Evolutionary conservation across 1,284 basidiomycete species (phyloP).

Genomic region (Puccinia polysora): DNA sequence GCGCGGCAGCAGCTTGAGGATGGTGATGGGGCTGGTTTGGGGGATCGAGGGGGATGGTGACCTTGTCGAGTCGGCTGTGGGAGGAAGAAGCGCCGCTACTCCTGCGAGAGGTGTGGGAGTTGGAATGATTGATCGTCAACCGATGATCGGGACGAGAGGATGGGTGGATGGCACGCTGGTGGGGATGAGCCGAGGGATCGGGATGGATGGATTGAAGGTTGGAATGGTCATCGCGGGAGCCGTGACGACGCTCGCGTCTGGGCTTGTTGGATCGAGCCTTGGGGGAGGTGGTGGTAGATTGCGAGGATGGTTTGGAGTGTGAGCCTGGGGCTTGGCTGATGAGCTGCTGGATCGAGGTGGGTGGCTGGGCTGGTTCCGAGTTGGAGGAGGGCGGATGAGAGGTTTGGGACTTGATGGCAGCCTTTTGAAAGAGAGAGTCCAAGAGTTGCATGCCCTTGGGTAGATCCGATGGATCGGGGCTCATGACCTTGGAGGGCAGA

Average conservation of each 20-base stretch:
- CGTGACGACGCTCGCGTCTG: background rate
- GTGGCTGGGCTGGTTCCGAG: background rate
- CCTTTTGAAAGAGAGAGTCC: conserved; percentile 32
- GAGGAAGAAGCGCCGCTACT: conserved; percentile 30
- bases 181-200: conserved; percentile 4
- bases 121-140: background rate
- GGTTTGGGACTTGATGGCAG: conserved; percentile 15
- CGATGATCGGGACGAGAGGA: background rate
- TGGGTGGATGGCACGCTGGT: background rate
- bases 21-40: background rate
- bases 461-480: conserved; percentile 36
- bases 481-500: conserved; percentile 16
- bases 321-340: background rate
- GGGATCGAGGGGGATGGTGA: background rate
- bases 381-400: background rate
- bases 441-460: conserved; percentile 37
- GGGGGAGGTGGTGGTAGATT: background rate
- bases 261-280: background rate
- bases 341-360: conserved; percentile 17
- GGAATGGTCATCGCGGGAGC: conserved; percentile 12
- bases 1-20: background rate
- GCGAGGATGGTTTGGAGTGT: background rate
- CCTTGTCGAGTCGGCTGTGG: background rate
- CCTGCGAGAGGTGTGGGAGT: conserved; percentile 1
- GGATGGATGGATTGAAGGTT: conserved; percentile 8